These are phyloP conservation scores for Coffea humblotiana DNA, from an alignment of 305 asterid genomes.

Conservation along the genomic window DNA sequence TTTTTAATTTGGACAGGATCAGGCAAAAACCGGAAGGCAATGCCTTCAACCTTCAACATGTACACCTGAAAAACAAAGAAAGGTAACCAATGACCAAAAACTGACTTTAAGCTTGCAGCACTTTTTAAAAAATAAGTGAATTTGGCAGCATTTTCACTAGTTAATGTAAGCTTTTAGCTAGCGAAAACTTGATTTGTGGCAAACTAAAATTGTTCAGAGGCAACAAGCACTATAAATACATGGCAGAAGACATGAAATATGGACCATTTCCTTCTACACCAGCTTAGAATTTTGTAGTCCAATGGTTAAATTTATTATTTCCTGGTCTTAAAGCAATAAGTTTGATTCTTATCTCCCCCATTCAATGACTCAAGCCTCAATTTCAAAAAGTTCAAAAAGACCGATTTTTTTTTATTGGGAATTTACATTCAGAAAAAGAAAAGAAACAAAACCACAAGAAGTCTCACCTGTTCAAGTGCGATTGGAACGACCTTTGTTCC, in stretches of 20 bases:
- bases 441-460: slow-evolving; percentile 8
- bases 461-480: slow-evolving; percentile 82
- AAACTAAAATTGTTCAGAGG: too few species aligned
- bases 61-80: slow-evolving; percentile 57
- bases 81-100: not conserved
- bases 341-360: too few species aligned
- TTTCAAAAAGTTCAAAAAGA: not conserved
- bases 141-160: not conserved
- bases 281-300: too few species aligned
- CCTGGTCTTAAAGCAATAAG: too few species aligned
- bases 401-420: not conserved
- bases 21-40: slow-evolving; percentile 92
- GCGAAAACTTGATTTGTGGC: too few species aligned
- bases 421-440: slow-evolving; percentile 6
- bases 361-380: not conserved
- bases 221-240: too few species aligned
- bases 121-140: too few species aligned
- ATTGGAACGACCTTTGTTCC: slow-evolving; percentile 93
- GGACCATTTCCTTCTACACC: too few species aligned
- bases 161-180: too few species aligned
- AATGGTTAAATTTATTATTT: too few species aligned
- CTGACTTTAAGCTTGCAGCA: not conserved
- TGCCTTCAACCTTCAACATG: slow-evolving; percentile 98
- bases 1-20: slow-evolving; percentile 92
- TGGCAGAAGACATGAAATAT: too few species aligned